phyloP scores from a whole-genome alignment of 2,329 filamentous ascomycete genomes.

The Cercospora beticola region DNA sequence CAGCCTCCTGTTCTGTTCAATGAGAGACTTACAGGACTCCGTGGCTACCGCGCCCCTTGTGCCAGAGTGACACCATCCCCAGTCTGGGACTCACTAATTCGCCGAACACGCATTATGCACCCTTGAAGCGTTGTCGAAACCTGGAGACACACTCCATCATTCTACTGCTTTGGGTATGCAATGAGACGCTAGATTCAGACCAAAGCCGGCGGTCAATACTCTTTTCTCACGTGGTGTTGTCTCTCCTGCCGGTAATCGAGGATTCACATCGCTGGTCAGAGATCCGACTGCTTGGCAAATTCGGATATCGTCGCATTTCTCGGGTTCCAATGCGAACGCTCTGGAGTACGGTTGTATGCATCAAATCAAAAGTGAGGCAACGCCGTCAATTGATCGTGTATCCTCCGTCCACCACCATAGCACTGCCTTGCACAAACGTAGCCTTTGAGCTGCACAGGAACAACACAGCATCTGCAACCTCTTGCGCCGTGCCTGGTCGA shows the following conservation, averaged over 20 bases:
- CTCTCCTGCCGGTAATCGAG: background rate
- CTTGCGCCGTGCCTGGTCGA: conserved; percentile 47
- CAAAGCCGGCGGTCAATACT: background rate
- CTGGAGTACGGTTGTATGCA: too few relatives aligned
- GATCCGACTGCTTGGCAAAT: background rate
- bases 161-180: background rate
- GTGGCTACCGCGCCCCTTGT: background rate
- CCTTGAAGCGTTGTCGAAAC: background rate
- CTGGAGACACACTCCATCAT: background rate
- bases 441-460: conserved; percentile 50
- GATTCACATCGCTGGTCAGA: background rate
- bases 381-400: conserved; percentile 45
- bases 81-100: background rate
- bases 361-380: background rate
- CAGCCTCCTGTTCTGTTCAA: background rate
- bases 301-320: background rate
- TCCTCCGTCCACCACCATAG: conserved; percentile 49
- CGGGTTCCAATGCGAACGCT: background rate
- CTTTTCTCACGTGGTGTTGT: conserved; percentile 1
- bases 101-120: background rate
- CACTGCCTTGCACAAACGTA: conserved; percentile 48
- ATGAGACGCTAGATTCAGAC: background rate
- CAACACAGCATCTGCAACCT: conserved; percentile 50
- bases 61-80: conserved; percentile 1
- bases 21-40: background rate